Evolutionary conservation across 768 basidiomycete species (phyloP), one percentile per base, ranked within the genome.

Genomic region (Pleurotus platypus): DNA sequence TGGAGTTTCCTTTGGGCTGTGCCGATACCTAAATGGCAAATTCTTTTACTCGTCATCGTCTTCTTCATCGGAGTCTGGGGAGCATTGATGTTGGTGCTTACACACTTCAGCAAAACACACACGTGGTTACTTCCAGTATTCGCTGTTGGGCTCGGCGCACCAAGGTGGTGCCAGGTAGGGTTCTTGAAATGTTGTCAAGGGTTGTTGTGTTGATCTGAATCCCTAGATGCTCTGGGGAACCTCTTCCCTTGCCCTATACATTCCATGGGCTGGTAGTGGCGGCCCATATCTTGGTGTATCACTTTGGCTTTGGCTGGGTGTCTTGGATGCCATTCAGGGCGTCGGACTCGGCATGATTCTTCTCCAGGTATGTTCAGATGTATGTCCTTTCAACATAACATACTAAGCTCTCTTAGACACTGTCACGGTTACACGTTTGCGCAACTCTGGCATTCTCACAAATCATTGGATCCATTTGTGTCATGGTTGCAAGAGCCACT

Each of bases 101-200:
- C 87, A 6, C 80, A 87, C 66, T 87, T 94, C 73, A 90, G 89
- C 66, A 96, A 95, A 72, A 90, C 91, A 9, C 94, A 97, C 67
- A 97, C 94, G 7, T 97, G 94, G 94, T 75, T 97, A 16, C 75
- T 97, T 40, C 92, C 94, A 46, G 92, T 97, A 6, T 97, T 97
- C 66, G 94, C 94, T 5, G 93, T 97, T 49, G 94, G 94, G 65
- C 81, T 97, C 55, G 94, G 94, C 45, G 92, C 92, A 26, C 94
- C 94, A 9, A 74, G 92, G 65, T 97, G 94, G 94, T 96, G 94
- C 77, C 94, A 96, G 77, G 86, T 86, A 67, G 48, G 67, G 63
- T 49, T 24, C n/a, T 22, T 49, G 30, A 35, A 11, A 35, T 35
- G 11, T 4, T 9, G 11, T 9, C 30, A 35, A 35, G 8, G 3